Base-by-base conservation (phyloP, 176 grass and related monocot genomes). In the Guadua angustifolia region DNA sequence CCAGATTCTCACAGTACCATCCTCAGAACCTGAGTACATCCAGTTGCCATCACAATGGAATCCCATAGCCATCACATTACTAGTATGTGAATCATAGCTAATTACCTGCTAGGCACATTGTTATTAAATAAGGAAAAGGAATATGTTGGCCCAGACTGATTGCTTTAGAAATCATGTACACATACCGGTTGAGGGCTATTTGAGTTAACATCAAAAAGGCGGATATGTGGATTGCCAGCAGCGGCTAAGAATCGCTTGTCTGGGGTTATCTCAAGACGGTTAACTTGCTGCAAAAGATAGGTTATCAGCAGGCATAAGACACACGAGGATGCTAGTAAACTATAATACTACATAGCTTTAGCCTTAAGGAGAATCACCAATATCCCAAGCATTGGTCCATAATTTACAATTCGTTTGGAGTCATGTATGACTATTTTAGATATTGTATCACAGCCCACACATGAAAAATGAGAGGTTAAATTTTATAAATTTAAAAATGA, bases 11-110 rank as follows among this genome's bases (percentile, higher is more conserved):
- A 99, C 96, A 75, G 93, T 95, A 17, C 96, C 96, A 66, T 99
- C 96, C 88, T 99, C 96, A 74, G 96, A 99, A 69, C 93, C 96
- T 16, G 96, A 95, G 60, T 99, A 95, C 96, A 99, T 99, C 96
- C 96, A 99, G 78, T 99, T 99, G 66, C 96, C 96, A 63, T 98
- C 91, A 50, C 96, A 98, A 83, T 98, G 96, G 78, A 98, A 98
- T 59, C 96, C 96, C 87, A 98, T 91, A 25, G 96, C 91, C 93
- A 98, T 98, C 70, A 98, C 96, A 88, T 98, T 98, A 90, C 83
- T 98, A 51, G 96, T 94, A 87, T 98, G 96, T 17, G 96, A 93
- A 74, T 98, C 96, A 87, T 95, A 98, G 86, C 93, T 98, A 57
- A 93, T 80, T 35, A 95, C 96, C 96, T 95, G 89, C 4, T 60